These are phyloP conservation scores for Talaromyces sp. DNA, from an alignment of 2,329 filamentous ascomycete genomes.

Conservation along the genomic window DNA sequence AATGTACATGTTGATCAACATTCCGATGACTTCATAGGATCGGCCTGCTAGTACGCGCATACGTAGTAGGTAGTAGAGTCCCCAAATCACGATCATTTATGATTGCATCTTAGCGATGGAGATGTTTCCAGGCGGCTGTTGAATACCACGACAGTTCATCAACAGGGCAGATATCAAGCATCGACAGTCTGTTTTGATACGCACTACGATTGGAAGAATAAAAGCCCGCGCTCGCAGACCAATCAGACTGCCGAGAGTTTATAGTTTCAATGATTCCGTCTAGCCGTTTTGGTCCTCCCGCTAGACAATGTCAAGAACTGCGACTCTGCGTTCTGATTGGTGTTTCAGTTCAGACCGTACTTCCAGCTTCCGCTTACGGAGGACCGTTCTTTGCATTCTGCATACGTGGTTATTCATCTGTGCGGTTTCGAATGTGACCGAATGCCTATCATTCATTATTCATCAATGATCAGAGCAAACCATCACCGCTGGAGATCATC, in stretches of 20 bases:
- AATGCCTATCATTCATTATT: neutral
- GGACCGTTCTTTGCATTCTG: too few relatives aligned
- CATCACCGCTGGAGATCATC: constrained; percentile 8
- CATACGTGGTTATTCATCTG: too few relatives aligned
- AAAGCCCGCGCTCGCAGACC: neutral
- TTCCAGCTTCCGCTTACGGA: too few relatives aligned
- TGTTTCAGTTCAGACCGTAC: too few relatives aligned
- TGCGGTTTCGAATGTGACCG: neutral
- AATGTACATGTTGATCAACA: neutral
- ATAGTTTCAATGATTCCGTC: neutral
- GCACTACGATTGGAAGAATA: neutral
- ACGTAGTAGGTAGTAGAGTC: neutral
- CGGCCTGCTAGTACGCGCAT: neutral
- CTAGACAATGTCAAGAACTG: neutral
- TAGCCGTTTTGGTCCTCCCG: neutral
- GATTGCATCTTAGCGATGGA: neutral
- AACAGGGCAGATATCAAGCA: too few relatives aligned
- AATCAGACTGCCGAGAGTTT: neutral
- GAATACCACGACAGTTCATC: neutral
- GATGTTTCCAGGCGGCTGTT: neutral
- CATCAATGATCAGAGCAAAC: neutral
- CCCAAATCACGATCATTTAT: too few relatives aligned
- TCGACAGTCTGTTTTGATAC: neutral
- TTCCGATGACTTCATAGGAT: constrained; percentile 6
- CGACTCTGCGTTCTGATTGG: neutral